Percentiles rank a stretch among this genome's conserved stretches.
Conservation (phyloP, 1,284 basidiomycete species). For the Stygiomarasmius scandens region DNA sequence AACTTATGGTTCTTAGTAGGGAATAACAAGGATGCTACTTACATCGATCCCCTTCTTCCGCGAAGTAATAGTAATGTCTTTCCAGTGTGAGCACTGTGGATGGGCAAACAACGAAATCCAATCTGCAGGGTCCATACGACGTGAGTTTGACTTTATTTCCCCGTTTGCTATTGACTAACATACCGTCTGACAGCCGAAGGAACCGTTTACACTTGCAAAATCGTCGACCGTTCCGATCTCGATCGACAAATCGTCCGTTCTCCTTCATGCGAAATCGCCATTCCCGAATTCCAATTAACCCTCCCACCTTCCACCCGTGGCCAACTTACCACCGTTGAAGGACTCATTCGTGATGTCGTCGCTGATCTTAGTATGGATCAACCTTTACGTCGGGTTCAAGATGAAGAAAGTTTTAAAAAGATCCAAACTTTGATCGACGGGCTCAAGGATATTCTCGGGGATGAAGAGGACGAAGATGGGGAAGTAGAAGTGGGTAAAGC, state of each 20-base stretch:
- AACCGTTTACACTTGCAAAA: conserved; percentile 78
- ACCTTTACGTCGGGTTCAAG: conserved; percentile 83
- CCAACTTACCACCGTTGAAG: conserved; percentile 95
- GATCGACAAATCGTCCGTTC: conserved; percentile 96
- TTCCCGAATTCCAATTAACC: conserved; percentile 91
- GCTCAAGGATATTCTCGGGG: conserved; percentile 71
- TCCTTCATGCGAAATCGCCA: conserved; percentile 75
- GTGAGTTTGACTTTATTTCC: conserved; percentile 45
- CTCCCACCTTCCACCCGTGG: conserved; percentile 87
- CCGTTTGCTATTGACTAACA: conserved; percentile 1
- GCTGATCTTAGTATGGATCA: conserved; percentile 87
- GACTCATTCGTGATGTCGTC: conserved; percentile 84
- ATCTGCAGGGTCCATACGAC: conserved; percentile 86
- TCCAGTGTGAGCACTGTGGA: conserved; percentile 94
- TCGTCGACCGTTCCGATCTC: conserved; percentile 79
- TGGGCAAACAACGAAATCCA: conserved; percentile 94
- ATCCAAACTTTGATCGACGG: conserved; percentile 78
- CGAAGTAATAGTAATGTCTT: conserved; percentile 96
- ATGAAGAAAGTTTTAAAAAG: conserved; percentile 75
- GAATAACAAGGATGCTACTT: conserved; percentile 88
- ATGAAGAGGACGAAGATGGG: conserved; percentile 51
- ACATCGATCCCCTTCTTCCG: conserved; percentile 97
- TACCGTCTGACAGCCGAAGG: conserved; percentile 56
- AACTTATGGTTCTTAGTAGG: conserved; percentile 51
- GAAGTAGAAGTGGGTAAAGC: conserved; percentile 30